Base-by-base conservation (phyloP, 176 grass and related monocot species). In the Cocos nucifera region DNA sequence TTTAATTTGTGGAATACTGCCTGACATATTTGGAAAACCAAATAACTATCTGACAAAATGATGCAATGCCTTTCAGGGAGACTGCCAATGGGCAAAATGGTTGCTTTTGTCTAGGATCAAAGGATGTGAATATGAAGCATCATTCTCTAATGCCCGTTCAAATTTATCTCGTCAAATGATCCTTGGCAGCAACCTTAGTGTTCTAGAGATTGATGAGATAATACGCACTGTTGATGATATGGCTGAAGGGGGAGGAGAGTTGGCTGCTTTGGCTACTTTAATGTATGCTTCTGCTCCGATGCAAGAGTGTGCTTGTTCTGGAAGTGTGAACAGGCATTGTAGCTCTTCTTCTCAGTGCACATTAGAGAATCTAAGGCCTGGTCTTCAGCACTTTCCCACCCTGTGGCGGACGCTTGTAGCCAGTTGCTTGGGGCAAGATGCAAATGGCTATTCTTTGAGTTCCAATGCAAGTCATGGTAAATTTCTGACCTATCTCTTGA, bases 41-140 rank as follows among this genome's bases (percentile, higher is more conserved):
- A 44, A 44, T 44, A 32, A 53, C 17, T 54, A 29, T 54, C 48
- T 75, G 51, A 71, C 57, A 22, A 66, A 72, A 61, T 69, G 27
- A 25, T 50, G 55, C 8, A 25, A 10, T 49, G 59, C 63, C 69
- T 83, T 77, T 69, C 69, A 96, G 92, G 87, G 81, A 67, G 86
- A 96, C 55, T 96, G 86, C 55, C 82, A 88, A 29, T 96, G 92
- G 92, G 87, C 78, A 63, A 83, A 90, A 63, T 96, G 92, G 92
- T 80, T 90, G 59, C 80, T 96, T 58, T 90, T 78, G 66, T 96
- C 92, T n/a, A 87, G 80, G 75, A 71, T 80, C 19, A 88, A 86
- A 74, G 74, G 87, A 9, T 80, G 61, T 6, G 87, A 90, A 23
- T 96, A 90, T 24, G 87, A 96, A 69, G 83, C 92, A 70, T 96